phyloP scores from a whole-genome alignment of 805 yeast genomes.

The Yamadazyma scolyti region DNA sequence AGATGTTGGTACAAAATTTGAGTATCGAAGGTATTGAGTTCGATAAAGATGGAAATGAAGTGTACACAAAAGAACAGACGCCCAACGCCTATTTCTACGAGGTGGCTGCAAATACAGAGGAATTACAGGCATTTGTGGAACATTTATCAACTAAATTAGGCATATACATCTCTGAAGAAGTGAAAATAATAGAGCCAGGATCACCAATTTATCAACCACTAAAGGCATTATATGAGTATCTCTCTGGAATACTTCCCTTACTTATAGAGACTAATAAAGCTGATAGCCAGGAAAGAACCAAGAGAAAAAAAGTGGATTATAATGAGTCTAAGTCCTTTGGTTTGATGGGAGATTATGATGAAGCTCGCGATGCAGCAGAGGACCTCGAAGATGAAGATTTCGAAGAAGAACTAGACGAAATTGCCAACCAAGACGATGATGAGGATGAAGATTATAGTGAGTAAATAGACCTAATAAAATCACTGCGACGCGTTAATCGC shows the following conservation, averaged over 20 bases:
- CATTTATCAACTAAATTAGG: constrained; percentile 22
- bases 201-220: constrained; percentile 25
- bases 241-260: constrained; percentile 24
- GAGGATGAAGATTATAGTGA: constrained; percentile 8
- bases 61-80: constrained; percentile 5
- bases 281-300: constrained; percentile 12
- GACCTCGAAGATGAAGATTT: constrained; percentile 13
- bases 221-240: constrained; percentile 24
- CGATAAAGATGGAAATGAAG: constrained; percentile 27
- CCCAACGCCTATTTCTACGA: constrained; percentile 26
- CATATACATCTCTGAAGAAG: not conserved
- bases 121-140: constrained; percentile 24
- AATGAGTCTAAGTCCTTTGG: constrained; percentile 12
- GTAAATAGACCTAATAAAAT: too few species aligned
- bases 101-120: constrained; percentile 29
- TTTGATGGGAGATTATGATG: constrained; percentile 10
- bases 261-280: constrained; percentile 8
- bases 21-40: constrained; percentile 31
- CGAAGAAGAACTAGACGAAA: constrained; percentile 17
- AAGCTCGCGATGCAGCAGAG: constrained; percentile 15
- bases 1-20: constrained; percentile 25
- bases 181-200: constrained; percentile 7
- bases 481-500: too few species aligned
- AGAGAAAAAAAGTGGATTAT: constrained; percentile 19
- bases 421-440: constrained; percentile 10